A percentile compares a stretch with the other conserved stretches of the same genome.
Evolutionary conservation across 371 early-diverging fungal genomes (phyloP).

Genomic region (Mucor sp.): DNA sequence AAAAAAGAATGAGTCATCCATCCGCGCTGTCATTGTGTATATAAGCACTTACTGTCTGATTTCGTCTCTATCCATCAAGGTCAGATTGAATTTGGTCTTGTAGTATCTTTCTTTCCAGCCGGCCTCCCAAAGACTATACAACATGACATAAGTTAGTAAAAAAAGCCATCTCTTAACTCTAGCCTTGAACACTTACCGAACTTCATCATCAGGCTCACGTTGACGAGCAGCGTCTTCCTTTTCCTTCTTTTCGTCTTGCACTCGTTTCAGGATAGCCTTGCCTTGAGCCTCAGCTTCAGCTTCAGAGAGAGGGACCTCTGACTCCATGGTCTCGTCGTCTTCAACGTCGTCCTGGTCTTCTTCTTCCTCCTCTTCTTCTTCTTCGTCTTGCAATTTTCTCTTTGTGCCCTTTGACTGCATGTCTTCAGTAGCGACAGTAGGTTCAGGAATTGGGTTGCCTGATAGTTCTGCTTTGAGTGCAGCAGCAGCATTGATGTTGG

Average conservation of each 20-base stretch:
- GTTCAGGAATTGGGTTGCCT: slow-evolving; percentile 4
- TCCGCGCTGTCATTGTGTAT: not conserved
- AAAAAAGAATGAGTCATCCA: not conserved
- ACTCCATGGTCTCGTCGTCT: slow-evolving; percentile 28
- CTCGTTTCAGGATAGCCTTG: slow-evolving; percentile 53
- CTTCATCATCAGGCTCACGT: slow-evolving; percentile 77
- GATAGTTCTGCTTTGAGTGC: slow-evolving; percentile 39
- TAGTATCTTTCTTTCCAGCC: slow-evolving; percentile 95
- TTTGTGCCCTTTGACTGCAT: slow-evolving; percentile 34
- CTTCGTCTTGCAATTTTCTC: slow-evolving; percentile 38
- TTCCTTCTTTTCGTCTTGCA: slow-evolving; percentile 55
- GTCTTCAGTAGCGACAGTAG: not conserved
- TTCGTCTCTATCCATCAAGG: slow-evolving; percentile 62
- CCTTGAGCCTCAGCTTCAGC: slow-evolving; percentile 31
- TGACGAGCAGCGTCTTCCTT: slow-evolving; percentile 57
- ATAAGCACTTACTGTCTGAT: slow-evolving; percentile 52
- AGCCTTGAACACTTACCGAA: slow-evolving; percentile 31
- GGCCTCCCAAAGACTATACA: slow-evolving; percentile 69
- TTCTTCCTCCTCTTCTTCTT: slow-evolving; percentile 34
- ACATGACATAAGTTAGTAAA: slow-evolving; percentile 2
- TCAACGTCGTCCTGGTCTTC: slow-evolving; percentile 20
- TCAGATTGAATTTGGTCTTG: slow-evolving; percentile 78
- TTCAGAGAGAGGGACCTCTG: not conserved
- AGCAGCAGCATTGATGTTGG: slow-evolving; percentile 59
- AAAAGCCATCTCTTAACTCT: not conserved